A percentile compares a stretch with the other conserved stretches of the same genome.
Conservation (phyloP, 305 asterid genomes). For the Fraxinus floribunda region DNA sequence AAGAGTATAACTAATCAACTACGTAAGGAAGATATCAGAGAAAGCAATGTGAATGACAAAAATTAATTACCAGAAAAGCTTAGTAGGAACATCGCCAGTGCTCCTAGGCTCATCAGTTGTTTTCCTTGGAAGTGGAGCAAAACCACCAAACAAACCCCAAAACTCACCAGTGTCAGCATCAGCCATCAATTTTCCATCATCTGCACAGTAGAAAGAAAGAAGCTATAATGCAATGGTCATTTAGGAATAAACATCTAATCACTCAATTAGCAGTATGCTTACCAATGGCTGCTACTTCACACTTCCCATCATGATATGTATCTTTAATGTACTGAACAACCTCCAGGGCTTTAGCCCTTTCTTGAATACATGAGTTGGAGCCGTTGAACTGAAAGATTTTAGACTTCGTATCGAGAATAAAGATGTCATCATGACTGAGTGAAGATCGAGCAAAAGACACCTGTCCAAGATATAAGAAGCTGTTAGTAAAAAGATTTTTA, state of each 20-base stretch:
- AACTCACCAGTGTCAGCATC: slow-evolving; percentile 94
- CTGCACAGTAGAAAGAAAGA: slow-evolving; percentile 44
- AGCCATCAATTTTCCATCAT: slow-evolving; percentile 86
- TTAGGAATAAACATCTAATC: slow-evolving; percentile 24
- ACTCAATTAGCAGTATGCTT: slow-evolving; percentile 19
- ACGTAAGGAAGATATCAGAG: slow-evolving; percentile 19
- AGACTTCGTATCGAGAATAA: slow-evolving; percentile 72
- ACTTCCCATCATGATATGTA: slow-evolving; percentile 73
- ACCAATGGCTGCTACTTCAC: slow-evolving; percentile 89
- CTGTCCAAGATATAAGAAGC: slow-evolving; percentile 42
- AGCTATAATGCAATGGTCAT: slow-evolving; percentile 26
- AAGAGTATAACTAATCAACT: slow-evolving; percentile 6
- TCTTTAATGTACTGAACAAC: slow-evolving; percentile 84
- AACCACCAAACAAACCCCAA: slow-evolving; percentile 96
- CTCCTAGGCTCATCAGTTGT: slow-evolving; percentile 34
- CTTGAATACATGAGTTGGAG: slow-evolving; percentile 81
- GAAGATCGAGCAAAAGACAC: slow-evolving; percentile 82
- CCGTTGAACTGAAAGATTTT: slow-evolving; percentile 85
- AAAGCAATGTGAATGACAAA: slow-evolving; percentile 14
- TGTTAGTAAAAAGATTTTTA: slow-evolving; percentile 4
- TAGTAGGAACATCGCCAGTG: slow-evolving; percentile 35
- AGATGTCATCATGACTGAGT: slow-evolving; percentile 79
- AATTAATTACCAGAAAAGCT: slow-evolving; percentile 58
- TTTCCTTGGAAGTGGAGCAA: slow-evolving; percentile 90
- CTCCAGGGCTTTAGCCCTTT: slow-evolving; percentile 91